phyloP scores from a whole-genome alignment of 306 rosid species.

The Neltuma alba region DNA sequence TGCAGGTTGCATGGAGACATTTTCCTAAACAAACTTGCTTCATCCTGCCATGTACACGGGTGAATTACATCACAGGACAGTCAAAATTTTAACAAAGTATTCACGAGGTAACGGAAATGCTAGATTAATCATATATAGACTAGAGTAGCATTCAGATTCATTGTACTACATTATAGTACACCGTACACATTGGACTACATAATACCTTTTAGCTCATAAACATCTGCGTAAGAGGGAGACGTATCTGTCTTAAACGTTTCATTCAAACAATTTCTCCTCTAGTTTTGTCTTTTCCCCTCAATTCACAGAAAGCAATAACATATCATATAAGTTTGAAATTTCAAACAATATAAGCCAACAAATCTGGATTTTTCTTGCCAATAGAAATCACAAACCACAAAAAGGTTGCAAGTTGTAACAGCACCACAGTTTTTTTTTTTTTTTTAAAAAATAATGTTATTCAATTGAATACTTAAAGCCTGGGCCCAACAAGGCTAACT shows the following conservation, averaged over 20 bases:
- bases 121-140: too few relatives aligned
- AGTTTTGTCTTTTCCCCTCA: not conserved
- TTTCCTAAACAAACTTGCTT: not conserved
- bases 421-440: not conserved
- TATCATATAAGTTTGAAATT: constrained; percentile 26
- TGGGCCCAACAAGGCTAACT: constrained; percentile 31
- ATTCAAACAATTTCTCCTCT: not conserved
- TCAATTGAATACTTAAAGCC: constrained; percentile 26
- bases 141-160: not conserved
- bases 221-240: not conserved
- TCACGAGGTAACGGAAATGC: not conserved
- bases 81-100: not conserved
- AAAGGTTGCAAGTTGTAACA: constrained; percentile 22
- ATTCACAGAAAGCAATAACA: constrained; percentile 19
- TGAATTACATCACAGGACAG: not conserved
- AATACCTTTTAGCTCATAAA: not conserved
- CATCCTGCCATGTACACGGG: not conserved
- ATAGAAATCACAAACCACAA: constrained; percentile 22
- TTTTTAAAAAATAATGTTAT: constrained; percentile 18
- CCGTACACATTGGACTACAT: not conserved
- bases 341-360: constrained; percentile 3
- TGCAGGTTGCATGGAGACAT: not conserved
- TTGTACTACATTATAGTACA: not conserved
- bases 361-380: constrained; percentile 11
- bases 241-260: not conserved